Conservation (phyloP, 306 rosid species). For the Benincasa hispida region DNA sequence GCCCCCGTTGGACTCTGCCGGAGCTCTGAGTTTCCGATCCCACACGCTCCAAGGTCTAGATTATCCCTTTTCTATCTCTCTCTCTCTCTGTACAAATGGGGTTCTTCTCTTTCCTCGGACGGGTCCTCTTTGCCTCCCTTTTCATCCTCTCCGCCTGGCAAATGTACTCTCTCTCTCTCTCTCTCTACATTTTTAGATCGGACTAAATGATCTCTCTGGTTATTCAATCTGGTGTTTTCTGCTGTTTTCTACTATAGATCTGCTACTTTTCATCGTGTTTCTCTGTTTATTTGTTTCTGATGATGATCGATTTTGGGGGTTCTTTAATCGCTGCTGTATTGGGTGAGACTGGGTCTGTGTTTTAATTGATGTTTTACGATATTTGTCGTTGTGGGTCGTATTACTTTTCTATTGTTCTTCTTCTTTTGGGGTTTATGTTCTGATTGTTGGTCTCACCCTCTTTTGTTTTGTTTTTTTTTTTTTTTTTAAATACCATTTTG, state of each 20-base stretch:
- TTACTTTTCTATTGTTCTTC: neutral
- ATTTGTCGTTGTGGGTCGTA: neutral
- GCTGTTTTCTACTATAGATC: neutral
- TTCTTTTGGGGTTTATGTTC: neutral
- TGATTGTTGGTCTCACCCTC: neutral
- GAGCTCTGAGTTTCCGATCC: neutral
- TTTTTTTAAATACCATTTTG: neutral
- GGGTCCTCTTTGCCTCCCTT: slow-evolving; percentile 74
- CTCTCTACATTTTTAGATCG: neutral
- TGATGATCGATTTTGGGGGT: neutral
- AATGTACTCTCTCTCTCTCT: slow-evolving; percentile 25
- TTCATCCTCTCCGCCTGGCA: slow-evolving; percentile 94
- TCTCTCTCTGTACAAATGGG: slow-evolving; percentile 32
- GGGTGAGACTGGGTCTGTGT: neutral
- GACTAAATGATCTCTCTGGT: neutral
- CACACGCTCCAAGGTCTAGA: neutral
- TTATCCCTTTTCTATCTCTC: neutral
- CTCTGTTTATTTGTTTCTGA: neutral
- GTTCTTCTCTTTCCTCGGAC: slow-evolving; percentile 68
- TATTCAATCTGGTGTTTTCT: neutral
- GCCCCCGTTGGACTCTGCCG: neutral
- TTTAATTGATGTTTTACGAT: neutral
- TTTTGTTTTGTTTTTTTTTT: neutral
- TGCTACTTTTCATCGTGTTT: neutral
- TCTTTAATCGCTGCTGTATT: neutral